phyloP scores from a whole-genome alignment of 1,284 basidiomycete genomes.

The Leccinum subrobustum region DNA sequence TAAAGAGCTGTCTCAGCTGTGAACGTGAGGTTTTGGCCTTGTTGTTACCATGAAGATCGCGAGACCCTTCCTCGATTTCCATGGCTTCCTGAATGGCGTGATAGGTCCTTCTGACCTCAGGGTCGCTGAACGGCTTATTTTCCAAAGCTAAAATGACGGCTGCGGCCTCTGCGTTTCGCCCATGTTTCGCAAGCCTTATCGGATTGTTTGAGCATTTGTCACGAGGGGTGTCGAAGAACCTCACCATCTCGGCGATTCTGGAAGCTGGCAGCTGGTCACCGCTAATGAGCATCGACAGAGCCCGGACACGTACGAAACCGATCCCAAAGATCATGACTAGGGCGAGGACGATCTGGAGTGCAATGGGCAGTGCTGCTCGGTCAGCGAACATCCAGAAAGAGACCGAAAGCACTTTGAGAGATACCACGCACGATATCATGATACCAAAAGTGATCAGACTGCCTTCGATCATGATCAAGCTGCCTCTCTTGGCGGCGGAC shows the following conservation, averaged over 20 bases:
- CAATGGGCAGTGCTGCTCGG: slow-evolving; percentile 47
- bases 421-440: slow-evolving; percentile 58
- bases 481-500: slow-evolving; percentile 57
- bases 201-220: background rate
- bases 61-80: slow-evolving; percentile 34
- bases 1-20: slow-evolving; percentile 50
- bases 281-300: background rate
- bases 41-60: too few relatives aligned
- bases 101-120: too few relatives aligned
- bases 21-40: slow-evolving; percentile 10
- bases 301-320: slow-evolving; percentile 44
- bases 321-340: slow-evolving; percentile 59
- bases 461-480: slow-evolving; percentile 69
- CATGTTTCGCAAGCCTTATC: slow-evolving; percentile 55
- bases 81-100: too few relatives aligned
- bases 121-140: slow-evolving; percentile 50
- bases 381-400: slow-evolving; percentile 10
- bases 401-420: background rate
- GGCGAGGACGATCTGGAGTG: slow-evolving; percentile 64
- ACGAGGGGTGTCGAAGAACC: background rate
- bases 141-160: slow-evolving; percentile 61
- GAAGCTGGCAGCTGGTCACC: background rate
- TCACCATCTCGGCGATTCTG: background rate
- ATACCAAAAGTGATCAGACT: slow-evolving; percentile 70
- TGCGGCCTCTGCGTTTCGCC: slow-evolving; percentile 55